phyloP scores from a whole-genome alignment of 768 basidiomycete genomes.

The Pulveroboletus sp. region DNA sequence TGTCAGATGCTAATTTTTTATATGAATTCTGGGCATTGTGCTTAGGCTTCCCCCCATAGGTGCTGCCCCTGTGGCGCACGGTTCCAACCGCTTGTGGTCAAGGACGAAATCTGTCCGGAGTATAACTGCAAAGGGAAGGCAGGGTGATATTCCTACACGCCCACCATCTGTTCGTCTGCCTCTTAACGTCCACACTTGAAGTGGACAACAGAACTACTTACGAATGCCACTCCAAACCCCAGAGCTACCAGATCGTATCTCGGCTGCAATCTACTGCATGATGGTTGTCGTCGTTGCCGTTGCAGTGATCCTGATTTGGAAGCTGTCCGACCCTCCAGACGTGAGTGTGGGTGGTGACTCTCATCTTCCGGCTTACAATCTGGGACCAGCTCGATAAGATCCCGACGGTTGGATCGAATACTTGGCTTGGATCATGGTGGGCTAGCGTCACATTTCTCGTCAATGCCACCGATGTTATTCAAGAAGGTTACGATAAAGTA shows the following conservation, averaged over 20 bases:
- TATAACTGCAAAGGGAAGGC: too few relatives aligned
- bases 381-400: constrained; percentile 24
- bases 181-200: neutral
- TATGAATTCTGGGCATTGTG: neutral
- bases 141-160: too few relatives aligned
- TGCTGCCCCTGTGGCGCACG: neutral
- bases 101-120: neutral
- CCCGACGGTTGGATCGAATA: constrained; percentile 28
- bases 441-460: constrained; percentile 15
- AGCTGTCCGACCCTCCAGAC: neutral
- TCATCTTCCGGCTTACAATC: neutral
- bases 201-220: neutral
- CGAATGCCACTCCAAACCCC: neutral
- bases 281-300: neutral
- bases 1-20: neutral
- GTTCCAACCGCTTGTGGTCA: neutral
- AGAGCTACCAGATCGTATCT: neutral
- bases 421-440: constrained; percentile 28
- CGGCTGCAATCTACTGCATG: neutral
- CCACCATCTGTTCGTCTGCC: neutral
- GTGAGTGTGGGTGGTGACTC: neutral
- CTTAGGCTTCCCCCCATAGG: neutral
- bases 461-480: constrained; percentile 22
- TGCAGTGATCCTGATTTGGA: neutral
- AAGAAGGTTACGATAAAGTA: constrained; percentile 34